Percentiles rank a stretch among this genome's conserved stretches.
These are phyloP conservation scores for Vanderwaltozyma tropicalis DNA, from an alignment of 805 yeast species.

Conservation along the genomic window DNA sequence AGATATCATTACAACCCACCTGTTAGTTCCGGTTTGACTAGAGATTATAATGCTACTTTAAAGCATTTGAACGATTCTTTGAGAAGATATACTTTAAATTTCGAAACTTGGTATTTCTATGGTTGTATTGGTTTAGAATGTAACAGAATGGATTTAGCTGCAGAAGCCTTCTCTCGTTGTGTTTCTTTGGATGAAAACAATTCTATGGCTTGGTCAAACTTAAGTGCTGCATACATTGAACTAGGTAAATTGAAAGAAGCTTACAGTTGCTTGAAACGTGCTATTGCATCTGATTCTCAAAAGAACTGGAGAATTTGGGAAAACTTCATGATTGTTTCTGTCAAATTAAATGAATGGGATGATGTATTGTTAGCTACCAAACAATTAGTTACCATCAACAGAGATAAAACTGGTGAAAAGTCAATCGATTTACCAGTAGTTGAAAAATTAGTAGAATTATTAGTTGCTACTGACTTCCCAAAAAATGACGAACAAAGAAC, in stretches of 20 bases:
- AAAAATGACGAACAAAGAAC: slow-evolving; percentile 29
- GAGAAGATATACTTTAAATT: slow-evolving; percentile 58
- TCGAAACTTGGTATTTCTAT: slow-evolving; percentile 82
- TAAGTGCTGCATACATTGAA: slow-evolving; percentile 68
- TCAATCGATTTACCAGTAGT: slow-evolving; percentile 67
- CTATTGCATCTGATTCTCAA: slow-evolving; percentile 60
- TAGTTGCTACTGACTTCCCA: slow-evolving; percentile 44
- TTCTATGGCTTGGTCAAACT: slow-evolving; percentile 82
- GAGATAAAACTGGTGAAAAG: slow-evolving; percentile 47
- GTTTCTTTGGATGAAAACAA: slow-evolving; percentile 74
- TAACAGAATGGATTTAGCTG: slow-evolving; percentile 60
- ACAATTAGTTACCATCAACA: slow-evolving; percentile 47
- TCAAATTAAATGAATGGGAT: slow-evolving; percentile 75
- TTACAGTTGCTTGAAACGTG: slow-evolving; percentile 71
- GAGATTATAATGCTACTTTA: slow-evolving; percentile 46
- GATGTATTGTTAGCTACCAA: slow-evolving; percentile 73
- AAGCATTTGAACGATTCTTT: slow-evolving; percentile 67
- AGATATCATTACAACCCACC: slow-evolving; percentile 64
- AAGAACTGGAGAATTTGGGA: slow-evolving; percentile 88
- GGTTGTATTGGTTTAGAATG: slow-evolving; percentile 83
- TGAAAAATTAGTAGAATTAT: slow-evolving; percentile 58
- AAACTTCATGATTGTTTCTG: slow-evolving; percentile 74
- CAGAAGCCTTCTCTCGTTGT: slow-evolving; percentile 88
- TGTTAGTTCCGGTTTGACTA: slow-evolving; percentile 36
- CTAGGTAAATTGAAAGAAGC: slow-evolving; percentile 65